These are phyloP conservation scores for Pichia eremophila DNA, from an alignment of 805 yeast species.

Conservation along the genomic window DNA sequence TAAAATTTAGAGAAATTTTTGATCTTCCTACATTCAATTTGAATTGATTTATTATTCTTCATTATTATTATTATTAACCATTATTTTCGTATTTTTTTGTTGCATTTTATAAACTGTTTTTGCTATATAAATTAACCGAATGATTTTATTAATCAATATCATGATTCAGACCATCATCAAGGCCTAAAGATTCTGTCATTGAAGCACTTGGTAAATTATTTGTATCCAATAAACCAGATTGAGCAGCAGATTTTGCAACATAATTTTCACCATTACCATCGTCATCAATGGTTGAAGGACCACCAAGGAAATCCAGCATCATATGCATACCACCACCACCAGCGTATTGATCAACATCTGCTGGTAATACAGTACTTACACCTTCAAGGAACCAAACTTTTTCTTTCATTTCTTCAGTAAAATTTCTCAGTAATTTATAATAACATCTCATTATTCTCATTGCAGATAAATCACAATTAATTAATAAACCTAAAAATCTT, in stretches of 20 bases:
- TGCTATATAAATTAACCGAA: not conserved
- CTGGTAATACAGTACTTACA: constrained; percentile 78
- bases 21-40: not conserved
- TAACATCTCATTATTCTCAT: constrained; percentile 88
- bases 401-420: constrained; percentile 80
- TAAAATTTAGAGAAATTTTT: constrained; percentile 12
- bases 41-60: not conserved
- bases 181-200: constrained; percentile 34
- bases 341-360: constrained; percentile 81
- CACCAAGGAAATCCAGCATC: constrained; percentile 84
- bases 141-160: not conserved
- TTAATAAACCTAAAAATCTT: constrained; percentile 62
- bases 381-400: constrained; percentile 93
- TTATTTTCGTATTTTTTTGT: no score
- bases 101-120: not conserved
- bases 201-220: constrained; percentile 48
- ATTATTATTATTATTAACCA: not conserved
- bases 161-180: constrained; percentile 34
- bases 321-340: constrained; percentile 90
- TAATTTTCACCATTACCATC: constrained; percentile 30
- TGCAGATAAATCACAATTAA: constrained; percentile 79
- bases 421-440: constrained; percentile 70
- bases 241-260: constrained; percentile 34
- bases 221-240: constrained; percentile 40
- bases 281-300: constrained; percentile 32